Conservation (phyloP, 169 alveolate species). For the Plasmodium gaboni region DNA sequence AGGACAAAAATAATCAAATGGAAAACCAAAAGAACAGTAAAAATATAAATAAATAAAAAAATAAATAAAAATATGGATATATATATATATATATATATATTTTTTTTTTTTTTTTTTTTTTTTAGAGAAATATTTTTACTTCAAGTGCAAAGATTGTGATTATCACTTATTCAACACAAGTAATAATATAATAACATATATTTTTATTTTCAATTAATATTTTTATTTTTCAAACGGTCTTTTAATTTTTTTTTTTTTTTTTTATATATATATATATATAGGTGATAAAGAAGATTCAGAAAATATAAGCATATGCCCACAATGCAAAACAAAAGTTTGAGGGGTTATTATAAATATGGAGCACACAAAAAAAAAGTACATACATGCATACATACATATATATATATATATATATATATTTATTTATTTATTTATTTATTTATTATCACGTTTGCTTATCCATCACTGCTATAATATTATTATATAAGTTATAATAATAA, state of each 20-base stretch:
- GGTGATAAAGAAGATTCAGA: constrained; percentile 4
- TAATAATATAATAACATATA: background rate
- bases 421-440: background rate
- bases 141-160: constrained; percentile 49
- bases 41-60: background rate
- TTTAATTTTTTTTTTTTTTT: background rate
- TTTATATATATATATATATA: background rate
- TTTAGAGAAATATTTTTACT: constrained; percentile 45
- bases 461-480: background rate
- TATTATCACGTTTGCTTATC: background rate
- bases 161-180: constrained; percentile 60
- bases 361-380: background rate
- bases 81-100: background rate
- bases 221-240: too few species aligned
- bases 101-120: constrained; percentile 12
- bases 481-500: constrained; percentile 11
- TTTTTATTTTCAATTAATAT: too few species aligned
- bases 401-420: too few species aligned
- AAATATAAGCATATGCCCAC: constrained; percentile 10
- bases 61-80: background rate
- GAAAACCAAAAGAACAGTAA: background rate
- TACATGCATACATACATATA: background rate
- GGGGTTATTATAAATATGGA: background rate
- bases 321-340: constrained; percentile 13
- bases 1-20: background rate